Base-by-base conservation (phyloP, 805 yeast genomes). In the Tetrapisispora iriomotensis region DNA sequence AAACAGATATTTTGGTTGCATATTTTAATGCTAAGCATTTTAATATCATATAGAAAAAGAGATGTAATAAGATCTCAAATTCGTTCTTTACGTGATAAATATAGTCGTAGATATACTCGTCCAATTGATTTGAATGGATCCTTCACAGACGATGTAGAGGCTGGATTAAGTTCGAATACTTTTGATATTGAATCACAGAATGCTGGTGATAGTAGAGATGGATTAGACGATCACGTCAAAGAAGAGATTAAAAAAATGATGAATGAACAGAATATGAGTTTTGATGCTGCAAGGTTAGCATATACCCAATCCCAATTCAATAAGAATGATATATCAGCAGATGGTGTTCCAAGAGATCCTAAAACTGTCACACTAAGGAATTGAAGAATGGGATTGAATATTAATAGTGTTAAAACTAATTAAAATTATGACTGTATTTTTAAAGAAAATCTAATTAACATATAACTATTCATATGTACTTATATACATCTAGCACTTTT, bases 321-420 rank as follows among this genome's bases (percentile, higher is more conserved):
- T 1, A 55, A 62, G 13, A 70, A 79, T 51, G 70, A 67, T 9
- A 75, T 82, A 30, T 80, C 72, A 2, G 68, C 74, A 0, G 79
- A 79, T 54, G 90, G 90, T 0, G 58, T 72, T 36, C 88, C 88
- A 0, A 46, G 66, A 29, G 88, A 81, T 45, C 84, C 87, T 1
- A 74, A 71, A 46, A 71, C 80, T 1, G 74, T 79, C 2, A 71
- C 76, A 0, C 72, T 73, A 39, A 19, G 22, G 10, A 34, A 26
- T 2, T 31, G 13, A 22, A n/a, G 8, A 4, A 9, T 9, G 12
- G n/a, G n/a, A n/a, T n/a, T n/a, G n/a, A n/a, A n/a, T n/a, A n/a
- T n/a, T n/a, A n/a, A n/a, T n/a, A n/a, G n/a, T n/a, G n/a, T n/a
- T n/a, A n/a, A n/a, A n/a, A n/a, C n/a, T n/a, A n/a, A n/a, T n/a